These are phyloP conservation scores for Fraxinus platypoda DNA, from an alignment of 305 asterid species.

Conservation along the genomic window DNA sequence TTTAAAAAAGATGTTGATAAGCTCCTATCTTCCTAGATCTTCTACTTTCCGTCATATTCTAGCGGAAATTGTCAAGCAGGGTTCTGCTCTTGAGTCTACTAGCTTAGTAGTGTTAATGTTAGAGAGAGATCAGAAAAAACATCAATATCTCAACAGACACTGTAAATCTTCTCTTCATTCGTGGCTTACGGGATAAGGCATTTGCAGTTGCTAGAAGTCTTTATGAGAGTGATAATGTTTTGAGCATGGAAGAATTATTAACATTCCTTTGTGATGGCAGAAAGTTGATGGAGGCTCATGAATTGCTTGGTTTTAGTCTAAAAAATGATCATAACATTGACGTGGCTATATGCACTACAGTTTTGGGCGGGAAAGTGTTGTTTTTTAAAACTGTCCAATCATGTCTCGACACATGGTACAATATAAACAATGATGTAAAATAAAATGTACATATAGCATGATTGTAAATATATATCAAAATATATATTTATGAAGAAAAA, in stretches of 20 bases:
- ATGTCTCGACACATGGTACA: too few species aligned
- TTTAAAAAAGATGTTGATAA: slow-evolving; percentile 61
- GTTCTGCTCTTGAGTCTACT: slow-evolving; percentile 52
- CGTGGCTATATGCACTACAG: slow-evolving; percentile 28
- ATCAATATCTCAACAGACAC: slow-evolving; percentile 64
- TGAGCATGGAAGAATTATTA: slow-evolving; percentile 52
- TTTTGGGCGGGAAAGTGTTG: slow-evolving; percentile 19
- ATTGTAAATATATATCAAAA: too few species aligned
- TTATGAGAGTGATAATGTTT: slow-evolving; percentile 52
- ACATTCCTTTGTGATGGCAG: slow-evolving; percentile 46
- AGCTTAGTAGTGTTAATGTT: slow-evolving; percentile 59
- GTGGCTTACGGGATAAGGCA: slow-evolving; percentile 44
- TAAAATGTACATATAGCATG: too few species aligned
- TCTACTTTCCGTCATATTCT: slow-evolving; percentile 64
- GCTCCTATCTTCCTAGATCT: slow-evolving; percentile 59
- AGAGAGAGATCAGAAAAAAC: slow-evolving; percentile 61
- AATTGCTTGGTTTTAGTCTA: slow-evolving; percentile 47
- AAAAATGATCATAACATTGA: slow-evolving; percentile 47
- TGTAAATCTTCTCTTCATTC: slow-evolving; percentile 40
- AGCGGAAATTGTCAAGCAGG: slow-evolving; percentile 44
- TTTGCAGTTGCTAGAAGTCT: slow-evolving; percentile 47
- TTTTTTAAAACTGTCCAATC: too few species aligned
- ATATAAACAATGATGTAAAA: too few species aligned
- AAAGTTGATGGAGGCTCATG: slow-evolving; percentile 50
- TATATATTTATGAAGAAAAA: too few species aligned